A percentile compares a stretch with the other conserved stretches of the same genome.
phyloP scores from a whole-genome alignment of 768 basidiomycete genomes.

The Phylloporus scabripes region DNA sequence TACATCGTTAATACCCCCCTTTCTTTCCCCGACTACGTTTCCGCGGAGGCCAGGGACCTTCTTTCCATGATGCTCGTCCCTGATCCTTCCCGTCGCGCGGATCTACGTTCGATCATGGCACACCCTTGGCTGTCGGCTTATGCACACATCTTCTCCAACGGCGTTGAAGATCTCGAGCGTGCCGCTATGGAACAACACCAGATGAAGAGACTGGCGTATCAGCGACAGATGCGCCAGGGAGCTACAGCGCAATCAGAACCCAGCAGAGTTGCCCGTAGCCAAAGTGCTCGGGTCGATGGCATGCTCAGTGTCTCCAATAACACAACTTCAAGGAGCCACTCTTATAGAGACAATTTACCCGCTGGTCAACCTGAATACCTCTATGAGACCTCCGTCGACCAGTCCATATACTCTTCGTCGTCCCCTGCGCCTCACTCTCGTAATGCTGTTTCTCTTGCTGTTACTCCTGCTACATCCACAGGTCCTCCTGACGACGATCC shows the following conservation, averaged over 20 bases:
- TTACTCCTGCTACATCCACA: conserved; percentile 40
- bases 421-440: conserved; percentile 35
- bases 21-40: conserved; percentile 95
- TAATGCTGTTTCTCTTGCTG: conserved; percentile 36
- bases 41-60: conserved; percentile 74
- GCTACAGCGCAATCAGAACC: conserved; percentile 32
- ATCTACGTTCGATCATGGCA: conserved; percentile 71
- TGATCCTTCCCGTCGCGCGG: conserved; percentile 76
- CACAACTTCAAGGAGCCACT: conserved; percentile 35
- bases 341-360: conserved; percentile 47
- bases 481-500: conserved; percentile 61
- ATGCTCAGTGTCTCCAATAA: conserved; percentile 32
- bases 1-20: conserved; percentile 98
- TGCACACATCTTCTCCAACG: conserved; percentile 50
- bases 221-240: conserved; percentile 67
- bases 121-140: conserved; percentile 77
- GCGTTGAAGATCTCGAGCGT: conserved; percentile 73
- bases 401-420: conserved; percentile 41
- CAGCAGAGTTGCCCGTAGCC: conserved; percentile 38
- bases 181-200: conserved; percentile 82
- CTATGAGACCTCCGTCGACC: conserved; percentile 67
- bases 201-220: conserved; percentile 75
- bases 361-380: conserved; percentile 57
- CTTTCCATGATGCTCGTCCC: conserved; percentile 92
- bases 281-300: conserved; percentile 53